Base-by-base conservation (phyloP, 495 filamentous ascomycete species). In the Hypoxylon intermedium region DNA sequence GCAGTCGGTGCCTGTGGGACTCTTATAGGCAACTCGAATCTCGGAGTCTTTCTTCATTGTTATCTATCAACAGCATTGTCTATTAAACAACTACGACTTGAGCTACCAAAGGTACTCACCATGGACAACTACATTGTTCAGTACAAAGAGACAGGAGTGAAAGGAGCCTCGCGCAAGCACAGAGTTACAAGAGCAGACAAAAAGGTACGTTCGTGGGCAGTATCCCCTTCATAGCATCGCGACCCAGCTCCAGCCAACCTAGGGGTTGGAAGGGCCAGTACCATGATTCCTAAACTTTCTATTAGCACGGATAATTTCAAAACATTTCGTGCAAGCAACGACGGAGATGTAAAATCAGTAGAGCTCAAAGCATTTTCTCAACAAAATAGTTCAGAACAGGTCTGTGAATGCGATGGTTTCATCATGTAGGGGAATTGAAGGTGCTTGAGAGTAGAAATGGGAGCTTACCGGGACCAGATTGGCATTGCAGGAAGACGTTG, bases 361-460 rank as follows among this genome's bases (percentile, higher is more conserved):
- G 64, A 75, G 65, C 50, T 69, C 53, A 67, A 75, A 60, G 77
- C 77, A 70, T 72, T 69, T 63, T 75, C 71, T 81, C 80, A 72
- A 79, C 80, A 82, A 59, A 58, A 38, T 40, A 11, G 21, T 80
- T 83, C 78, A 79, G 80, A 83, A 82, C 80, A 83, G 80, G 80
- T 82, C 80, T 83, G 80, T 82, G 75, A 81, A 62, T 76, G 74
- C 73, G 73, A 75, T 62, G 44, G 55, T 76, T 72, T 81, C 77
- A 82, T 82, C 78, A 81, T 72, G 34, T 63, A 46, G 52, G 50
- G n/a, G 11, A 9, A 9, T 36, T 5, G 31, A n/a, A 41, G 40
- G 52, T 19, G 30, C 5, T 44, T 23, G n/a, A 26, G 50, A 42
- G 23, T 18, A 18, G 38, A 33, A 31, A 21, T 36, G 24, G 41